A percentile compares a stretch with the other conserved stretches of the same genome.
Conservation (phyloP, 2,329 filamentous ascomycete species). For the Fusarium sp. region DNA sequence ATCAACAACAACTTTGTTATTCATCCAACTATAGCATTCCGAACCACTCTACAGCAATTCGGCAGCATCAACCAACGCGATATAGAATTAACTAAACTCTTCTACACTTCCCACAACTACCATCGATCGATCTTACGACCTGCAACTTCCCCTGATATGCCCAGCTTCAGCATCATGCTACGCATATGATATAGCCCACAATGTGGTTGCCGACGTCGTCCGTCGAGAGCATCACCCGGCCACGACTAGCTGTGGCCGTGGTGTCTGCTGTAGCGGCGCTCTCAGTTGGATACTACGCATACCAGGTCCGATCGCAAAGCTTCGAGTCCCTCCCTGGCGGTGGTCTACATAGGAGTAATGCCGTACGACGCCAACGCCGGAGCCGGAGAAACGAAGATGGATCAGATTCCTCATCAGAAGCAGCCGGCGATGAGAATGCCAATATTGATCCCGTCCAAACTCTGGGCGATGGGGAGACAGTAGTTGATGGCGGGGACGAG, state of each 20-base stretch:
- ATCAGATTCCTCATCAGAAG: conserved; percentile 59
- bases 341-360: conserved; percentile 74
- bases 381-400: conserved; percentile 54
- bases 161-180: conserved; percentile 50
- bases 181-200: conserved; percentile 50
- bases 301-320: conserved; percentile 54
- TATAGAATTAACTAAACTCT: neutral
- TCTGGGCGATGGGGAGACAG: conserved; percentile 56
- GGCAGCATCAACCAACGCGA: neutral
- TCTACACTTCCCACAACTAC: neutral
- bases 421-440: conserved; percentile 61
- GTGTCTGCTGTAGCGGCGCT: conserved; percentile 68
- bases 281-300: conserved; percentile 71
- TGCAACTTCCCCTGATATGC: conserved; percentile 20
- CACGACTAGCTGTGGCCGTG: conserved; percentile 67
- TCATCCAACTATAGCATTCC: neutral
- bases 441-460: conserved; percentile 50
- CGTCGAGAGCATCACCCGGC: conserved; percentile 67
- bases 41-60: neutral
- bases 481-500: conserved; percentile 61
- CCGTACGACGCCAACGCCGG: conserved; percentile 67
- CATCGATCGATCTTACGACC: conserved; percentile 8
- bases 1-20: conserved; percentile 32
- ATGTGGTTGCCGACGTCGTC: conserved; percentile 65
- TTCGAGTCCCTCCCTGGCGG: conserved; percentile 48